These are phyloP conservation scores for Lentinula edodes DNA, from an alignment of 768 basidiomycete genomes.

Conservation along the genomic window DNA sequence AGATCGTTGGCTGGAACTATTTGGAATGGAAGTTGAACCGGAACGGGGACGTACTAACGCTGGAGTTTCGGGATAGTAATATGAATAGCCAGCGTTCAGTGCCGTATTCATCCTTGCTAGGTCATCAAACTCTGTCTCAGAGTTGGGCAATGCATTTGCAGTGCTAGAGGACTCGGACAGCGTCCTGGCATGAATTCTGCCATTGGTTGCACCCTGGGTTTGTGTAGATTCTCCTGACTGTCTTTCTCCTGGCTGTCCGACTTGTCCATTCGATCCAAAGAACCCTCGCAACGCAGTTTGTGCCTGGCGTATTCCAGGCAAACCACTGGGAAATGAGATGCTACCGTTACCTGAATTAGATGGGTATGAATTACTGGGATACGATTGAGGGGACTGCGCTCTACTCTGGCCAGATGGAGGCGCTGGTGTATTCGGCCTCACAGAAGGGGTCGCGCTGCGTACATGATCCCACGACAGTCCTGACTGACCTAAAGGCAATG, in stretches of 20 bases:
- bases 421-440: not conserved
- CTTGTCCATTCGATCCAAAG: not conserved
- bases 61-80: conserved; percentile 16
- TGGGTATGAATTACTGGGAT: not conserved
- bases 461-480: not conserved
- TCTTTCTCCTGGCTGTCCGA: not conserved
- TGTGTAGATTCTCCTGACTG: not conserved
- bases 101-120: conserved; percentile 37
- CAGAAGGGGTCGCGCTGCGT: not conserved
- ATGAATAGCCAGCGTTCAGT: conserved; percentile 35
- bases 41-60: not conserved
- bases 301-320: conserved; percentile 1
- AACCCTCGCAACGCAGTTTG: conserved; percentile 1
- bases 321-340: not conserved
- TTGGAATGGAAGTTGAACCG: not conserved
- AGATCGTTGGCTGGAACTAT: not conserved
- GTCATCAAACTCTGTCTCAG: conserved; percentile 31
- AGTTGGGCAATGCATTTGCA: not conserved
- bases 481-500: not conserved
- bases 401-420: not conserved
- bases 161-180: not conserved
- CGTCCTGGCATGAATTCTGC: not conserved
- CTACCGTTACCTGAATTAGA: not conserved
- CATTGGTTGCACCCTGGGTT: not conserved
- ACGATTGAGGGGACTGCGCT: not conserved